These are phyloP conservation scores for Ustilago cynodontis DNA, from an alignment of 1,284 basidiomycete species.

Conservation along the genomic window DNA sequence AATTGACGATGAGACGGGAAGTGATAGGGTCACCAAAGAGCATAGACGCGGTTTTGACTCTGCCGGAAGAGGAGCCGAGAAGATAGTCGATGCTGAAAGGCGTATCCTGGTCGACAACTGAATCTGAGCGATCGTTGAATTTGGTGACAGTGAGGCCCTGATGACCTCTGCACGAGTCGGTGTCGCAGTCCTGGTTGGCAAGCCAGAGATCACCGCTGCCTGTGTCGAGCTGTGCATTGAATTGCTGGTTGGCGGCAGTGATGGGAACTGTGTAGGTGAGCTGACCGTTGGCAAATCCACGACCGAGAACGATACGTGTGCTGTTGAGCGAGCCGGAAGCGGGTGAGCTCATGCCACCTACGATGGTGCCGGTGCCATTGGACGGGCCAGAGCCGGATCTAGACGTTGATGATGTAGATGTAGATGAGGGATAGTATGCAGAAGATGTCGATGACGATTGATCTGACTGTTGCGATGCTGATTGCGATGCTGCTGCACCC, in stretches of 20 bases:
- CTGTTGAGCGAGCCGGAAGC: constrained; percentile 46
- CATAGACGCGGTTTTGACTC: constrained; percentile 51
- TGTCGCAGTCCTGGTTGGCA: constrained; percentile 53
- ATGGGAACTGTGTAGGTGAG: constrained; percentile 59
- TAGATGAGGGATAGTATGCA: background rate
- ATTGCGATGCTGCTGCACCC: constrained; percentile 1
- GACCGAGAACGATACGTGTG: constrained; percentile 51
- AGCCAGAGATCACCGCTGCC: constrained; percentile 62
- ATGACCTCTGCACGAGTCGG: constrained; percentile 46
- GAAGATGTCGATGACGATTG: constrained; percentile 9
- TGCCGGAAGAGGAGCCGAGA: constrained; percentile 51
- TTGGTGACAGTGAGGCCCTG: constrained; percentile 38
- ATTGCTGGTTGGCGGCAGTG: constrained; percentile 43
- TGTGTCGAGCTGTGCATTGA: constrained; percentile 62
- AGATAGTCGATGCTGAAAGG: constrained; percentile 58
- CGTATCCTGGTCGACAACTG: constrained; percentile 42
- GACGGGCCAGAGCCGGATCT: background rate
- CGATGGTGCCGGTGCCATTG: background rate
- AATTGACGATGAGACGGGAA: constrained; percentile 44
- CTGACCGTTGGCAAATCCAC: constrained; percentile 54
- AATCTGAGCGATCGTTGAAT: constrained; percentile 43
- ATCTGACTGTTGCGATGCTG: constrained; percentile 3
- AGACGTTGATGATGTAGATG: constrained; percentile 12
- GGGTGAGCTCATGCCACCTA: constrained; percentile 25
- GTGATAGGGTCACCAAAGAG: constrained; percentile 45